Evolutionary conservation across 2,329 filamentous ascomycete genomes (phyloP).

Genomic region (Pyricularia pennisetigena): DNA sequence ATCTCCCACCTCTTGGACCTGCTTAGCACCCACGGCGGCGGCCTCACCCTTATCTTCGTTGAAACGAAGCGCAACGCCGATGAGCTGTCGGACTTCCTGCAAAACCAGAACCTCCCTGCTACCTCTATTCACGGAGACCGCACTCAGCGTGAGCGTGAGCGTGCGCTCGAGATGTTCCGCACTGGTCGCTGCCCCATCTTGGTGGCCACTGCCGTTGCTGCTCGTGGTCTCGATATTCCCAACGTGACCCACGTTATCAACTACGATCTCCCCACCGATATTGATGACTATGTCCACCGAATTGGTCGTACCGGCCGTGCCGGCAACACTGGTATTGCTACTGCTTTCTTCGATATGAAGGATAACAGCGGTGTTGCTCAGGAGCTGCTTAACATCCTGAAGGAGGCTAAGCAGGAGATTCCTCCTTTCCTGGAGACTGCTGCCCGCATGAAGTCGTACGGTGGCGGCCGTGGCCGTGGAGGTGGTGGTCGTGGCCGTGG

Average conservation of each 20-base stretch:
- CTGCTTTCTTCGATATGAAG: constrained; percentile 94
- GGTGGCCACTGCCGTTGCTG: constrained; percentile 93
- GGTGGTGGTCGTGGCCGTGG: constrained; percentile 55
- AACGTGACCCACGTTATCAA: constrained; percentile 98
- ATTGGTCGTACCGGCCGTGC: constrained; percentile 99
- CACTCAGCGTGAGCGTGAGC: constrained; percentile 97
- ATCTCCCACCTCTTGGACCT: constrained; percentile 96
- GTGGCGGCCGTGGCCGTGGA: constrained; percentile 56
- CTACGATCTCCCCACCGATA: constrained; percentile 85
- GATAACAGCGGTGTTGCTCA: constrained; percentile 97
- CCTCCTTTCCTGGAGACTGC: constrained; percentile 93
- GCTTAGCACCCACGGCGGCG: constrained; percentile 60
- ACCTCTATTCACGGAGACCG: constrained; percentile 98
- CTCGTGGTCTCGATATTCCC: constrained; percentile 83
- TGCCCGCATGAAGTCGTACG: constrained; percentile 84
- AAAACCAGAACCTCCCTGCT: constrained; percentile 96
- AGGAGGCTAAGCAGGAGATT: constrained; percentile 97
- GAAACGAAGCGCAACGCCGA: constrained; percentile 99
- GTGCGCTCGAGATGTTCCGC: constrained; percentile 94
- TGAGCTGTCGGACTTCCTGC: constrained; percentile 92
- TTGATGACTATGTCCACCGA: constrained; percentile 96
- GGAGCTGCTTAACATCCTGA: constrained; percentile 92
- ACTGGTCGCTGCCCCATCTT: constrained; percentile 92
- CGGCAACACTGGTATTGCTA: constrained; percentile 96
- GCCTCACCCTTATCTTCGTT: constrained; percentile 93